Evolutionary conservation across 192 early-diverging fungal genomes (phyloP), one percentile per base, ranked within the genome.

Genomic region (Umbelopsis ramanniana): DNA sequence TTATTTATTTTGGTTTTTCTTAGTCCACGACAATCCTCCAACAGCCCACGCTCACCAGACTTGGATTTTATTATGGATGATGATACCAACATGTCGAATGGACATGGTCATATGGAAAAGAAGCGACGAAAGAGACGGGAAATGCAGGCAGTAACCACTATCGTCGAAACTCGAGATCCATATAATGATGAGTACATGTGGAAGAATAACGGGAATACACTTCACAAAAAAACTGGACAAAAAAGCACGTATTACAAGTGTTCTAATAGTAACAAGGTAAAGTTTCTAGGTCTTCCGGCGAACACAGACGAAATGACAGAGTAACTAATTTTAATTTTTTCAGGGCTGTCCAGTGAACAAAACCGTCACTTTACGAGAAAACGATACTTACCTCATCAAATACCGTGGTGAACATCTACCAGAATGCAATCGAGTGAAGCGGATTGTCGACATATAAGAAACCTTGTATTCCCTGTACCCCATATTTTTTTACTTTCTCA

Each of bases 111-210:
- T 12, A 38, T 19, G 15, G 57, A 19, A 29, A 52, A 54, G 40
- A 66, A 74, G 46, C 86, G 84, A 52, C 81, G 87, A 24, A 83
- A 84, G 67, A 76, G 85, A 48, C 79, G 87, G 8, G 87, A 88
- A 67, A 88, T 88, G 87, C 85, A 86, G 46, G 83, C 87, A 6
- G 84, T 88, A 5, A 88, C 85, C 47, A 81, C 82, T 57, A 85
- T 88, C 69, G 78, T 88, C 9, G 87, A 88, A 53, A 83, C 86
- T 2, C 70, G 60, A 33, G 77, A 79, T 21, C 76, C 70, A 37
- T 74, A 77, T 55, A 77, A 74, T 38, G 79, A 81, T 55, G 72
- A 81, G 12, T 81, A 77, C 24, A 38, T 81, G 12, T 81, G 79
- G 79, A 74, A 75, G 46, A 81, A 81, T 55, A 81, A 81, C 52